Conservation (phyloP, 495 filamentous ascomycete species). For the Xylaria intraflava region DNA sequence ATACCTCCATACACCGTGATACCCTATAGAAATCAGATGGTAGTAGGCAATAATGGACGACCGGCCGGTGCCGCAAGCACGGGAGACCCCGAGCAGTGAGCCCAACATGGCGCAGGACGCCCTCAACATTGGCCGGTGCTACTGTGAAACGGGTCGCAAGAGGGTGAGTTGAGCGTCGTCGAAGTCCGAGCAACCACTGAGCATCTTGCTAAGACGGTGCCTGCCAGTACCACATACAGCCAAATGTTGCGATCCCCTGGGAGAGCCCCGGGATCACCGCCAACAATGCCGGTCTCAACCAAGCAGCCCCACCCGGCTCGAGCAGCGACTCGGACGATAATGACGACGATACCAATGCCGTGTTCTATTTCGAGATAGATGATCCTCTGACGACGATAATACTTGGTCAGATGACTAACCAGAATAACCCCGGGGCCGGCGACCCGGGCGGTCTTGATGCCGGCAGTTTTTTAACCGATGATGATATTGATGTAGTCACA, state of each 20-base stretch:
- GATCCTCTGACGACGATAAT: not conserved
- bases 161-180: constrained; percentile 17
- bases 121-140: constrained; percentile 20
- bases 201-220: constrained; percentile 6
- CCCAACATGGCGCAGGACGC: constrained; percentile 11
- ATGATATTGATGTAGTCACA: not conserved
- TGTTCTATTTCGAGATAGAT: not conserved
- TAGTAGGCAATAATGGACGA: not conserved
- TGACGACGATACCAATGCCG: constrained; percentile 13
- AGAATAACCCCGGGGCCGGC: not conserved
- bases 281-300: not conserved
- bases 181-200: not conserved
- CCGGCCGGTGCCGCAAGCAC: not conserved
- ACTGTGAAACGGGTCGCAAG: constrained; percentile 20
- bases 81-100: not conserved
- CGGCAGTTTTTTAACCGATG: not conserved
- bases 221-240: constrained; percentile 13
- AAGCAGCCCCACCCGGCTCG: not conserved
- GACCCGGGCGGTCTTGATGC: no score
- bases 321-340: constrained; percentile 1
- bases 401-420: not conserved
- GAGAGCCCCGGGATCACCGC: constrained; percentile 4
- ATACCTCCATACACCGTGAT: not conserved
- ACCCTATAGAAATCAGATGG: no score
- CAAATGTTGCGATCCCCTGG: constrained; percentile 15